A percentile compares a stretch with the other conserved stretches of the same genome.
These are phyloP conservation scores for Hirsutella rhossiliensis DNA, from an alignment of 2,329 filamentous ascomycete genomes.

Conservation along the genomic window DNA sequence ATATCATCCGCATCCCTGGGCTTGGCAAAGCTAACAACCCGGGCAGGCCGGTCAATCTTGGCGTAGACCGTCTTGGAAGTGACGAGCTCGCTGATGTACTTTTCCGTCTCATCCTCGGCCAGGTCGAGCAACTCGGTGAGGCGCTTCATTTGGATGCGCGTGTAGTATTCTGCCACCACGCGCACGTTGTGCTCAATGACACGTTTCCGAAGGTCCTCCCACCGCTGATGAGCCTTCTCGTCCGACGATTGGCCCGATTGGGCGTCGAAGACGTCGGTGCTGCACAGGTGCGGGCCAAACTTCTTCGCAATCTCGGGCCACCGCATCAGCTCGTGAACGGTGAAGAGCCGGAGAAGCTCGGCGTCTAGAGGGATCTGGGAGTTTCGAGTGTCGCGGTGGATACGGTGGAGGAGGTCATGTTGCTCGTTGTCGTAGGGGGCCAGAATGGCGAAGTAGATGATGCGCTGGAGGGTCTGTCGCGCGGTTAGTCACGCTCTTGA, in stretches of 20 bases:
- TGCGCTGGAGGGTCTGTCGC: constrained; percentile 72
- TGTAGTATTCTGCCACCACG: constrained; percentile 97
- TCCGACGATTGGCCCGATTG: constrained; percentile 54
- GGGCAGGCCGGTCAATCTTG: constrained; percentile 89
- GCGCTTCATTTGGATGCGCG: constrained; percentile 84
- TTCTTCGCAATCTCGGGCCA: constrained; percentile 88
- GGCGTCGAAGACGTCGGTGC: constrained; percentile 79
- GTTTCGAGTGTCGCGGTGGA: constrained; percentile 76
- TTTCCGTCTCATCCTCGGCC: constrained; percentile 91
- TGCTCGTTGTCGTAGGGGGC: constrained; percentile 98
- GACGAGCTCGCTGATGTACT: constrained; percentile 95
- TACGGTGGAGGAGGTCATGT: constrained; percentile 88
- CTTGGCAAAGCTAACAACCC: constrained; percentile 89
- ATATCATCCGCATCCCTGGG: constrained; percentile 91
- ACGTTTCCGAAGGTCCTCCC: constrained; percentile 91
- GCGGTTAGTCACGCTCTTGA: not conserved
- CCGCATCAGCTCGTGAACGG: constrained; percentile 91
- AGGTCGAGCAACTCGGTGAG: constrained; percentile 86
- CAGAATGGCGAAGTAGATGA: constrained; percentile 96
- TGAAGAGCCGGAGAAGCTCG: constrained; percentile 86
- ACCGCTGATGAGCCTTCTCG: constrained; percentile 71
- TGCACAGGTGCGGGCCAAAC: constrained; percentile 78
- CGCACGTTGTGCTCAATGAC: constrained; percentile 99
- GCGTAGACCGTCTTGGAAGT: constrained; percentile 97
- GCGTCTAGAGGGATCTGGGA: constrained; percentile 66